Base-by-base conservation (phyloP, 1,139 yeast genomes). In the Eremothecium coryli region DNA sequence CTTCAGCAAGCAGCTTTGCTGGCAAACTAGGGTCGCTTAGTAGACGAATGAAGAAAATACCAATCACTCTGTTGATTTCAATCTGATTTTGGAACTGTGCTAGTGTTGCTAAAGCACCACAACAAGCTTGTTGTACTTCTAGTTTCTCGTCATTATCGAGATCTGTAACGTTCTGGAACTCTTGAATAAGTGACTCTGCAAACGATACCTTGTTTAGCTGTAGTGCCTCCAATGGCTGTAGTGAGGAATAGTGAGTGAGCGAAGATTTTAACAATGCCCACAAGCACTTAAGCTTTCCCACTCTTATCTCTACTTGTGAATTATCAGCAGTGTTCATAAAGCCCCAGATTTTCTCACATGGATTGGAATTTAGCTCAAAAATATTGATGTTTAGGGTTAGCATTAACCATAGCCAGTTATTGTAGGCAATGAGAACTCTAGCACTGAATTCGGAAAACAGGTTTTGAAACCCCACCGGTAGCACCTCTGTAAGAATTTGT, bases 391-490 rank as follows among this genome's bases (percentile, higher is more conserved):
- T 47, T 11, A 50, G 23, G 3, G 57, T 44, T 15, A 52, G 33
- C 26, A 43, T 52, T 29, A 76, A 61, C 79, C 85, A 76, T 23
- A 71, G 54, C 37, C 77, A 55, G 47, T 88, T 88, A 56, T 84
- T 85, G 51, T 85, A 65, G 11, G 82, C 75, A 12, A 73, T 67
- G 36, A 82, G 60, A 2, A 77, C 66, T 46, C 81, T 73, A 17
- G 72, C 65, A 20, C 69, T 55, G 38, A 75, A 65, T 29, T 61
- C 62, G 21, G 59, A 60, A 42, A 67, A 46, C 31, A 74, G 54
- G 22, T 65, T 64, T 17, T 57, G 43, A 13, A 74, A 50, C 7
- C 55, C 56, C 11, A 63, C 54, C 3, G 76, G 73, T 29, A 65
- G 57, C 1, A 63, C 54, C 3, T 50, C 45, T 3, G 58, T 52